Percentiles rank a stretch among this genome's conserved stretches.
These are phyloP conservation scores for Chaetomium cochliodes DNA, from an alignment of 495 filamentous ascomycete genomes.

Conservation along the genomic window DNA sequence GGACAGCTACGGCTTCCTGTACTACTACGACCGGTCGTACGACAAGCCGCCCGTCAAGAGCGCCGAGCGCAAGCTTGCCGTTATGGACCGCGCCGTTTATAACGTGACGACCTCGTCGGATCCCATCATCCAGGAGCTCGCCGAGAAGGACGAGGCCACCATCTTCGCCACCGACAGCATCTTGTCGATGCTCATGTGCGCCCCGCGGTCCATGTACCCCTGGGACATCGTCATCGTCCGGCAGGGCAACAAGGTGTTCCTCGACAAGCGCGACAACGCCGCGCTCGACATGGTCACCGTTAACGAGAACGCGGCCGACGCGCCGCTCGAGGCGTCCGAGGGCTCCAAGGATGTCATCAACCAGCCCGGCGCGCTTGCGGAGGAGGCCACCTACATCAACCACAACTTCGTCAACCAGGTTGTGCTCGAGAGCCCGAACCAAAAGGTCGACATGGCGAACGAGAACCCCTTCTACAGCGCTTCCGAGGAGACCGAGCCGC, in stretches of 20 bases:
- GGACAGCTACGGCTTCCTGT: conserved; percentile 91
- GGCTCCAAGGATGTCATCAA: conserved; percentile 94
- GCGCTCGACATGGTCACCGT: conserved; percentile 96
- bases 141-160: conserved; percentile 93
- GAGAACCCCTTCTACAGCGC: conserved; percentile 98
- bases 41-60: conserved; percentile 89
- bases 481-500: conserved; percentile 84
- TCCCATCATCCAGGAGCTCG: conserved; percentile 93
- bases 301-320: conserved; percentile 98
- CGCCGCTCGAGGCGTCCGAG: conserved; percentile 85
- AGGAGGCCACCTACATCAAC: conserved; percentile 99
- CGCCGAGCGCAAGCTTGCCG: conserved; percentile 77
- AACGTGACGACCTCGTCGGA: conserved; percentile 96
- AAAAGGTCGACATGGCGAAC: conserved; percentile 77
- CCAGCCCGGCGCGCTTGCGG: conserved; percentile 80
- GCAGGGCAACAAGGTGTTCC: conserved; percentile 92
- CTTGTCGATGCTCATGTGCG: conserved; percentile 98
- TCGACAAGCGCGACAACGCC: conserved; percentile 94
- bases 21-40: conserved; percentile 94
- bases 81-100: conserved; percentile 91
- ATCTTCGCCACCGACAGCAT: conserved; percentile 97
- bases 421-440: conserved; percentile 71
- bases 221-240: conserved; percentile 94
- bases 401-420: conserved; percentile 97
- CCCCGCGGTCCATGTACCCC: conserved; percentile 89